Conservation (phyloP, 805 yeast genomes). For the Cyberlindnera meyerae region DNA sequence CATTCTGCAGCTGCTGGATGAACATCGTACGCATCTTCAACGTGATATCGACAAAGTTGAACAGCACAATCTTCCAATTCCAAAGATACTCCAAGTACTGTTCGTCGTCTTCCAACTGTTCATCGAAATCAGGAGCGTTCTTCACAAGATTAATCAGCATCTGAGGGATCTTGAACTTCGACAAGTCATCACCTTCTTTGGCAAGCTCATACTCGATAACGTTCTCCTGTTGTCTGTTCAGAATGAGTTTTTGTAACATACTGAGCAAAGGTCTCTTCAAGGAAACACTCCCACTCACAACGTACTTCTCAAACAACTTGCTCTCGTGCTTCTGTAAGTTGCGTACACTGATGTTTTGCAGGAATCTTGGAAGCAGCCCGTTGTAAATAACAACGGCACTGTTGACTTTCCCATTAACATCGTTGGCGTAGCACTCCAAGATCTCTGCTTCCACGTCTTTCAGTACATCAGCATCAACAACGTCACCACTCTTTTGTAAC, state of each 20-base stretch:
- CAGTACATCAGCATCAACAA: constrained; percentile 29
- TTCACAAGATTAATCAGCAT: constrained; percentile 34
- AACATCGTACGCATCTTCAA: constrained; percentile 58
- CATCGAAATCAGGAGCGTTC: constrained; percentile 30
- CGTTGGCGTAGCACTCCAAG: constrained; percentile 37
- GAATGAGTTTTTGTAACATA: constrained; percentile 37
- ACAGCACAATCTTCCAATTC: constrained; percentile 63
- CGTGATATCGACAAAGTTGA: constrained; percentile 60
- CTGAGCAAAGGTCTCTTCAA: constrained; percentile 41
- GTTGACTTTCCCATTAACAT: constrained; percentile 18
- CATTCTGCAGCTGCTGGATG: constrained; percentile 46
- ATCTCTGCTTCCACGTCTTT: constrained; percentile 34
- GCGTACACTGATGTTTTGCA: constrained; percentile 27
- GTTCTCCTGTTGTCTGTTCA: constrained; percentile 47
- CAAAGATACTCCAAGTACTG: constrained; percentile 45
- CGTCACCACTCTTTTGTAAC: constrained; percentile 23
- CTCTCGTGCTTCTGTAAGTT: constrained; percentile 31
- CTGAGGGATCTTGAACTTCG: constrained; percentile 26
- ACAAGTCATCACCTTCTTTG: constrained; percentile 26
- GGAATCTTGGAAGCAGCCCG: constrained; percentile 32
- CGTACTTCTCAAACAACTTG: constrained; percentile 31
- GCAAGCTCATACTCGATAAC: constrained; percentile 58
- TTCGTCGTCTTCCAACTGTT: constrained; percentile 34
- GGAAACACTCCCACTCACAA: constrained; percentile 26
- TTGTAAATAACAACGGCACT: constrained; percentile 33